Percentiles rank a stretch among this genome's conserved stretches.
Evolutionary conservation across 2,329 filamentous ascomycete genomes (phyloP).

Genomic region (Pyrenophora tritici-repentis): DNA sequence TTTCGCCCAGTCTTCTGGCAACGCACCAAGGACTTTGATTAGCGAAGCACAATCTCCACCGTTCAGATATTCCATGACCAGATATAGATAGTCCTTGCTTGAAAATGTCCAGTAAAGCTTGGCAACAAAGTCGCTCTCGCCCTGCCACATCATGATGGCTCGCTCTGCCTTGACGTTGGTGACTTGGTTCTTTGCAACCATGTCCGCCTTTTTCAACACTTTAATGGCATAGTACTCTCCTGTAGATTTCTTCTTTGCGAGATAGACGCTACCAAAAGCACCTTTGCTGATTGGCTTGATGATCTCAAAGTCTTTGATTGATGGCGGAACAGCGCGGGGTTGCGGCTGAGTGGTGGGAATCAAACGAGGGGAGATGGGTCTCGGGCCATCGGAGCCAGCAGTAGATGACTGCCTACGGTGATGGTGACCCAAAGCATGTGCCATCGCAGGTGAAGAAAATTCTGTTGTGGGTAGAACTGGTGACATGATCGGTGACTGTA

Average conservation of each 20-base stretch:
- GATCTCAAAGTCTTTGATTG: conserved; percentile 99
- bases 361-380: conserved; percentile 81
- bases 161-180: conserved; percentile 98
- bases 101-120: conserved; percentile 99
- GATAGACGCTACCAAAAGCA: conserved; percentile 95
- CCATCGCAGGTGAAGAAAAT: conserved; percentile 73
- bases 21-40: conserved; percentile 88
- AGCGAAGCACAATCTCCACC: conserved; percentile 95
- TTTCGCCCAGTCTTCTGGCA: conserved; percentile 97
- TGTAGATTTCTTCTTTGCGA: conserved; percentile 98
- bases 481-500: conserved; percentile 86
- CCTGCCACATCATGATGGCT: conserved; percentile 99
- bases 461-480: conserved; percentile 84
- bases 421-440: conserved; percentile 60
- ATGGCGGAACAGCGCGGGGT: conserved; percentile 85
- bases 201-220: conserved; percentile 98
- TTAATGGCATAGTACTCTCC: conserved; percentile 99
- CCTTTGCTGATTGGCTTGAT: conserved; percentile 99
- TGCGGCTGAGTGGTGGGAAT: conserved; percentile 79
- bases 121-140: conserved; percentile 97
- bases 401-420: conserved; percentile 92
- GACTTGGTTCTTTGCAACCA: conserved; percentile 99
- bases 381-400: conserved; percentile 70
- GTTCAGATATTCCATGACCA: conserved; percentile 99
- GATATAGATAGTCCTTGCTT: conserved; percentile 97